phyloP scores from a whole-genome alignment of 495 filamentous ascomycete species.

The Hypoxylon fragiforme region DNA sequence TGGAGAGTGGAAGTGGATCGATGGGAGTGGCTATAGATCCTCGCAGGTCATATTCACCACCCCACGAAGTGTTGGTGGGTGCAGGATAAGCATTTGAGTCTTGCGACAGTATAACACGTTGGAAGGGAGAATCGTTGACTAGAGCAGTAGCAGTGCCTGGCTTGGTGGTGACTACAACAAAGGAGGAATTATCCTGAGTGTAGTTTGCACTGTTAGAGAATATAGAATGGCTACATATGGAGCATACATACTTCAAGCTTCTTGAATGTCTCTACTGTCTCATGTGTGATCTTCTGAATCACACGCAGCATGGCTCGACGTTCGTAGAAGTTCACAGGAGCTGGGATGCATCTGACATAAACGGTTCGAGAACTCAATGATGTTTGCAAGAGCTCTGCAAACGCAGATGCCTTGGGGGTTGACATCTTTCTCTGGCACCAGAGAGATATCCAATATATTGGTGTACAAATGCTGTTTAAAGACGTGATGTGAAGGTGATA shows the following conservation, averaged over 20 bases:
- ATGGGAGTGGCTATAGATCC: slow-evolving; percentile 29
- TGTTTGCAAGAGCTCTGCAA: slow-evolving; percentile 32
- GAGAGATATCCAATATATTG: too few relatives aligned
- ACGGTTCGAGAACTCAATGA: slow-evolving; percentile 46
- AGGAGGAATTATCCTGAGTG: slow-evolving; percentile 44
- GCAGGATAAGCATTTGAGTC: slow-evolving; percentile 1
- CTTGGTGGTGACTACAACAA: slow-evolving; percentile 43
- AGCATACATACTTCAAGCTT: slow-evolving; percentile 60
- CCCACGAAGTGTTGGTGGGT: slow-evolving; percentile 6
- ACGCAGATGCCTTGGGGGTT: slow-evolving; percentile 22
- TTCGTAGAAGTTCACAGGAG: slow-evolving; percentile 66
- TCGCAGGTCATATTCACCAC: slow-evolving; percentile 20
- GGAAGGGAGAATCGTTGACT: slow-evolving; percentile 33
- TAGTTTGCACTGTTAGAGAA: not conserved
- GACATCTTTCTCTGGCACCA: too few relatives aligned
- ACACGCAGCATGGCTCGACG: slow-evolving; percentile 70
- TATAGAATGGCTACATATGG: not conserved
- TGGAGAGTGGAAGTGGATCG: slow-evolving; percentile 13
- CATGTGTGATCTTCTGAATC: slow-evolving; percentile 65
- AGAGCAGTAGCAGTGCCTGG: slow-evolving; percentile 26
- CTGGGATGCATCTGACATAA: slow-evolving; percentile 66
- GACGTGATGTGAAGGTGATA: too few relatives aligned
- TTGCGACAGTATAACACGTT: slow-evolving; percentile 22
- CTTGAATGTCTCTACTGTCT: slow-evolving; percentile 76
- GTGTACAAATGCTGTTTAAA: too few relatives aligned